Percentiles rank a stretch among this genome's conserved stretches.
phyloP scores from a whole-genome alignment of 2,329 filamentous ascomycete species.

The Fusarium anguioides region DNA sequence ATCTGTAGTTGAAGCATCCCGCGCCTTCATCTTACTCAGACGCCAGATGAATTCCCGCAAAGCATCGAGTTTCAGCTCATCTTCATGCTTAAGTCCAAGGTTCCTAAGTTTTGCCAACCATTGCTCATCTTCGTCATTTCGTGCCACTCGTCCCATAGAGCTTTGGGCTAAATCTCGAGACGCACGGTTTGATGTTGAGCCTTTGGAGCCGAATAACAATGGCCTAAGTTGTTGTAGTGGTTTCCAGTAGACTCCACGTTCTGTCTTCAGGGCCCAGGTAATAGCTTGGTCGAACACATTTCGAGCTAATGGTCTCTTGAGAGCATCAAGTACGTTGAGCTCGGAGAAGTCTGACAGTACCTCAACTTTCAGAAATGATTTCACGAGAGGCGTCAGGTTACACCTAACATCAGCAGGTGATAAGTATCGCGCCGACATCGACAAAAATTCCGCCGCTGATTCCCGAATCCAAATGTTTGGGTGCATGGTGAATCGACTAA shows the following conservation, averaged over 20 bases:
- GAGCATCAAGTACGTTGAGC: slow-evolving; percentile 77
- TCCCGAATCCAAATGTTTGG: slow-evolving; percentile 96
- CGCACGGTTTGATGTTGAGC: slow-evolving; percentile 63
- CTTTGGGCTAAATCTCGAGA: slow-evolving; percentile 66
- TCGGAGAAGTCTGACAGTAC: slow-evolving; percentile 76
- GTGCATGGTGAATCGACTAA: slow-evolving; percentile 88
- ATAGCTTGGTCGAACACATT: slow-evolving; percentile 86
- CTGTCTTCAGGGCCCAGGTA: slow-evolving; percentile 84
- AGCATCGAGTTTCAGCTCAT: slow-evolving; percentile 89
- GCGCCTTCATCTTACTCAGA: slow-evolving; percentile 76
- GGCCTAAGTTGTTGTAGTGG: slow-evolving; percentile 74
- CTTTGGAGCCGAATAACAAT: slow-evolving; percentile 71
- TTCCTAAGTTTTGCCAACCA: slow-evolving; percentile 90
- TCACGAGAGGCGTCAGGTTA: slow-evolving; percentile 82
- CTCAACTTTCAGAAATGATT: slow-evolving; percentile 82
- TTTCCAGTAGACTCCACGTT: slow-evolving; percentile 90
- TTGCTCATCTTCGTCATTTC: slow-evolving; percentile 92
- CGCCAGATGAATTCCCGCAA: slow-evolving; percentile 93
- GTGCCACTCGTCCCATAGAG: slow-evolving; percentile 71
- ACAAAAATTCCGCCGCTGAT: slow-evolving; percentile 84
- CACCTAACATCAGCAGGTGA: slow-evolving; percentile 85
- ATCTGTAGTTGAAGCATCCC: slow-evolving; percentile 56
- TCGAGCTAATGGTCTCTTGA: slow-evolving; percentile 84
- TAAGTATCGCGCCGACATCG: slow-evolving; percentile 78
- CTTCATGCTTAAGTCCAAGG: slow-evolving; percentile 82